Evolutionary conservation across 345 rosid species (phyloP).

Genomic region (Boechera stricta): DNA sequence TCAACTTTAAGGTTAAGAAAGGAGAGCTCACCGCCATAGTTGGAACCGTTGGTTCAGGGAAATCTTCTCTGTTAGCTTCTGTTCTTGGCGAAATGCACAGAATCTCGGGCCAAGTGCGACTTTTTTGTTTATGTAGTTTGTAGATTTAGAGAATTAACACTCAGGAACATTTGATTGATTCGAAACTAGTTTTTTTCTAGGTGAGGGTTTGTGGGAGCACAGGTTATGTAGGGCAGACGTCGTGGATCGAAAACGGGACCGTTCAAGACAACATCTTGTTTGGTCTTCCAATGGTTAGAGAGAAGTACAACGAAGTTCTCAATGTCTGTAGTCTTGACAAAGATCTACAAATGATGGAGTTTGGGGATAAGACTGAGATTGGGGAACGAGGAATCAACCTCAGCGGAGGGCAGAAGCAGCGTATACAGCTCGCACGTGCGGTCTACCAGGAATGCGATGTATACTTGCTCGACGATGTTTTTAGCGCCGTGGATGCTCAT

Average conservation of each 20-base stretch:
- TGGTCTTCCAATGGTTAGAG: conserved; percentile 75
- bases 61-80: conserved; percentile 86
- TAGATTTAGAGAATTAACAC: neutral
- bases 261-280: conserved; percentile 85
- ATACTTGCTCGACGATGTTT: conserved; percentile 91
- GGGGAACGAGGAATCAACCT: conserved; percentile 98
- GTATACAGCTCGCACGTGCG: conserved; percentile 92
- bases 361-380: conserved; percentile 91
- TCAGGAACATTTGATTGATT: neutral
- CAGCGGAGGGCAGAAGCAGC: conserved; percentile 98
- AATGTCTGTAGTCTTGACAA: conserved; percentile 82
- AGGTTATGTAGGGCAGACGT: conserved; percentile 93
- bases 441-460: conserved; percentile 90
- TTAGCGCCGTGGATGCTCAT: conserved; percentile 98
- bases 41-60: conserved; percentile 94
- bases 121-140: neutral
- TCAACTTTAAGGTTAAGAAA: conserved; percentile 64
- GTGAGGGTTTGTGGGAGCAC: conserved; percentile 80
- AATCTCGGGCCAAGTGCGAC: conserved; percentile 70
- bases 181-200: conserved; percentile 37
- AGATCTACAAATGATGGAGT: conserved; percentile 95
- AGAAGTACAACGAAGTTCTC: conserved; percentile 65
- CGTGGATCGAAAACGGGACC: conserved; percentile 96
- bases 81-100: conserved; percentile 97
- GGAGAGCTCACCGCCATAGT: conserved; percentile 91